A percentile compares a stretch with the other conserved stretches of the same genome.
These are phyloP conservation scores for Plasmodium knowlesi DNA, from an alignment of 169 alveolate genomes.

Conservation along the genomic window DNA sequence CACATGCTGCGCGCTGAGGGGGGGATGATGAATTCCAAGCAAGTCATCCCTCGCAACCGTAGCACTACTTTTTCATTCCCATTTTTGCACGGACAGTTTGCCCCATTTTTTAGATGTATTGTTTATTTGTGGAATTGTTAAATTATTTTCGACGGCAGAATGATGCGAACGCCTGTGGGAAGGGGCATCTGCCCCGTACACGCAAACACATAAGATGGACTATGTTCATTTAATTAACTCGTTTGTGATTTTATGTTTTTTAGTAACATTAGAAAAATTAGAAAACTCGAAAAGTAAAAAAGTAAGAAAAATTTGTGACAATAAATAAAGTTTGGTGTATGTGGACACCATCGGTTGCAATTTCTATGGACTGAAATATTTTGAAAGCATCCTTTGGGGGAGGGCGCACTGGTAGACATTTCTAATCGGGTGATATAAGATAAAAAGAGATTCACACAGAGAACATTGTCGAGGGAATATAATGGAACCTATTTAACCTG, in stretches of 20 bases:
- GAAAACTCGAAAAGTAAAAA: neutral
- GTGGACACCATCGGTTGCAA: neutral
- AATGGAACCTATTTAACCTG: neutral
- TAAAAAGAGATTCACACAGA: neutral
- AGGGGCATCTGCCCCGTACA: neutral
- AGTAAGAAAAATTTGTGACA: neutral
- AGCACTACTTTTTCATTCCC: neutral
- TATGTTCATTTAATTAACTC: slow-evolving; percentile 17
- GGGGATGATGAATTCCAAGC: neutral
- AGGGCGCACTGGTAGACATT: neutral
- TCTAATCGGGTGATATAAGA: neutral
- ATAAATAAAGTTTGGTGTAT: neutral
- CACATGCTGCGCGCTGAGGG: neutral
- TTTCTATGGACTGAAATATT: neutral
- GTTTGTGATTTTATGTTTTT: slow-evolving; percentile 39
- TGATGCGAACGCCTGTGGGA: neutral
- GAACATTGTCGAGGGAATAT: neutral
- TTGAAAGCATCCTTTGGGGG: neutral
- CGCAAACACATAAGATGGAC: neutral
- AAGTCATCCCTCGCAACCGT: neutral
- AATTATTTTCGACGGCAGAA: slow-evolving; percentile 11
- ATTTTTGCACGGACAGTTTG: slow-evolving; percentile 6
- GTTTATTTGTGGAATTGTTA: slow-evolving; percentile 72
- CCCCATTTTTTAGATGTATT: slow-evolving; percentile 34
- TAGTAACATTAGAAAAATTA: neutral